These are phyloP conservation scores for Aspergillus piperis DNA, from an alignment of 2,329 filamentous ascomycete species.

Conservation along the genomic window DNA sequence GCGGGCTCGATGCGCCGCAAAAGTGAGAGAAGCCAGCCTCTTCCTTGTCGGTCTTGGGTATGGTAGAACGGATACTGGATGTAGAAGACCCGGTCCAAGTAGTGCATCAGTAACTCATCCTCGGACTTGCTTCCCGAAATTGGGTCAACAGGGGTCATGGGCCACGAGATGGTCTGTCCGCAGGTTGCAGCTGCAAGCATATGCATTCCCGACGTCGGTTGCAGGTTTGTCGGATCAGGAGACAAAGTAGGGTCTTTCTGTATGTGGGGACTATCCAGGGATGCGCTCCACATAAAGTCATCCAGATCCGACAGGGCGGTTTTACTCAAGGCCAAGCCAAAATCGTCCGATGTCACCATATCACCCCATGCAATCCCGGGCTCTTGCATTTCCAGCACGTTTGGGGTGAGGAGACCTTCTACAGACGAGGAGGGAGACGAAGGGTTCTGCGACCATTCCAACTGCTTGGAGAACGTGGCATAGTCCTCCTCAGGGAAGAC, in stretches of 20 bases:
- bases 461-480: background rate
- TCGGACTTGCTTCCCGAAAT: background rate
- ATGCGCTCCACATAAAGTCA: background rate
- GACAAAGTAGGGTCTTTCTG: background rate
- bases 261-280: background rate
- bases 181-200: background rate
- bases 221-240: background rate
- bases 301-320: background rate
- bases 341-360: background rate
- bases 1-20: background rate
- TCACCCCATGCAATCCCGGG: background rate
- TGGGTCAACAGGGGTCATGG: background rate
- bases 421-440: background rate
- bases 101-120: conserved; percentile 6
- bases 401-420: background rate
- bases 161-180: background rate
- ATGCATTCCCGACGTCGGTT: background rate
- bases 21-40: conserved; percentile 4
- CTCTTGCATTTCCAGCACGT: background rate
- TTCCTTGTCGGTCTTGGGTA: background rate
- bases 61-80: conserved; percentile 1
- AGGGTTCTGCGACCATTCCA: background rate
- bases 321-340: background rate
- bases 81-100: conserved; percentile 6
- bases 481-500: background rate